phyloP scores from a whole-genome alignment of 805 yeast species.

The Hanseniaspora singularis region DNA sequence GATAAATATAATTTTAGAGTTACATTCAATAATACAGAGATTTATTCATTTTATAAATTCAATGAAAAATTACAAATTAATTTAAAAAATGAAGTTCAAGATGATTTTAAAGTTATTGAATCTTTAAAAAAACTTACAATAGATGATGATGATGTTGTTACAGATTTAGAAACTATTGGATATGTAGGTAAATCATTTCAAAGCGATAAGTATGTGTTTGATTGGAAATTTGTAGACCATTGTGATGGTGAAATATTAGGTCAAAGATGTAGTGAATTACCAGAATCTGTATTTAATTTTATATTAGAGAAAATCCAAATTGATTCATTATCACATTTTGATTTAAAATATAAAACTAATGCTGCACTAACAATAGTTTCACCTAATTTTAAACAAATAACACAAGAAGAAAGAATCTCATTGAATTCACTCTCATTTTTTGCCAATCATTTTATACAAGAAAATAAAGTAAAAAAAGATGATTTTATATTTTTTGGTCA shows the following conservation, averaged over 20 bases:
- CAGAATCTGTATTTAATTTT: background rate
- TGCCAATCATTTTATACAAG: background rate
- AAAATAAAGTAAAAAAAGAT: background rate
- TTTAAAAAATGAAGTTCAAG: no score
- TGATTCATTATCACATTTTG: background rate
- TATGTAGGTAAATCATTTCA: background rate
- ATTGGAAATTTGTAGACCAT: background rate
- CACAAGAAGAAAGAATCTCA: conserved; percentile 10
- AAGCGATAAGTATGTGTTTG: background rate
- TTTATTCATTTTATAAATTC: no score
- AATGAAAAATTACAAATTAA: no score
- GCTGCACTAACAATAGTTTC: no score
- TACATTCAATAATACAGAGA: no score
- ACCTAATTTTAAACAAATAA: background rate
- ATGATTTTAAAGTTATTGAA: no score
- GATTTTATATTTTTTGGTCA: conserved; percentile 1
- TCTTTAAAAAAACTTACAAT: no score
- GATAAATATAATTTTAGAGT: no score
- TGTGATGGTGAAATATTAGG: background rate
- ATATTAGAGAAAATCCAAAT: background rate
- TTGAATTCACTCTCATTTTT: conserved; percentile 1
- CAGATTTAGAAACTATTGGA: background rate
- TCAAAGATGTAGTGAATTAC: background rate
- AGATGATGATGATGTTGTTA: background rate
- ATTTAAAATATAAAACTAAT: background rate